These are phyloP conservation scores for Coemansia sp. DNA, from an alignment of 192 early-diverging fungal species.

Conservation along the genomic window DNA sequence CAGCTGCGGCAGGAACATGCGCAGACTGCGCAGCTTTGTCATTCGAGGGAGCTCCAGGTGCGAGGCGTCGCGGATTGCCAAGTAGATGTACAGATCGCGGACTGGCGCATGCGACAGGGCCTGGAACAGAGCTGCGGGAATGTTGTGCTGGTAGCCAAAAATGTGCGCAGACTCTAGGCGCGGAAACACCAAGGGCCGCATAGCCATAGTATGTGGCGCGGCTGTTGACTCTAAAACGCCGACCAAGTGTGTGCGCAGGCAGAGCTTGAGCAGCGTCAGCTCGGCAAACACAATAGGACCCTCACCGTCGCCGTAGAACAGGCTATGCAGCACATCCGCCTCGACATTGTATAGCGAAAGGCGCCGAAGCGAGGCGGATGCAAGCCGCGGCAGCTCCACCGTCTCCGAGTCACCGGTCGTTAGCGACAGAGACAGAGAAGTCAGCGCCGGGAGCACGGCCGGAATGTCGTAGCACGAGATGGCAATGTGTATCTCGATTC, in stretches of 20 bases:
- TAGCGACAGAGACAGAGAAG: constrained; percentile 20
- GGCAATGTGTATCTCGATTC: constrained; percentile 24
- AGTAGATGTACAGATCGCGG: constrained; percentile 14
- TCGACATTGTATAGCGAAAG: constrained; percentile 23
- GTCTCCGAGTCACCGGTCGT: constrained; percentile 3
- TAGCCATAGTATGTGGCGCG: constrained; percentile 4
- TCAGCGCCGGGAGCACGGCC: constrained; percentile 9
- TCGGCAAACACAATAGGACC: constrained; percentile 20
- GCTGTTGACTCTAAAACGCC: constrained; percentile 5
- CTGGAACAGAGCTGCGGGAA: constrained; percentile 15
- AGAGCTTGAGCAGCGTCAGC: constrained; percentile 16
- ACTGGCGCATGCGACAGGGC: constrained; percentile 16
- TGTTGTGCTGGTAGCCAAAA: constrained; percentile 20
- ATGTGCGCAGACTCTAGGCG: constrained; percentile 14
- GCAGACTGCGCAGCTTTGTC: constrained; percentile 18
- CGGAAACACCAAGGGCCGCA: constrained; percentile 17
- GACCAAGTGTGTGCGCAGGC: constrained; percentile 14
- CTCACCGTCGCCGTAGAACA: constrained; percentile 7
- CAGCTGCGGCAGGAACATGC: constrained; percentile 16
- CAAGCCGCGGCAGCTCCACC: constrained; percentile 17
- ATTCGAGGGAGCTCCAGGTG: constrained; percentile 13
- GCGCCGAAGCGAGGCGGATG: constrained; percentile 12
- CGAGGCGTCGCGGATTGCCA: constrained; percentile 11
- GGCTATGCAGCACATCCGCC: constrained; percentile 6
- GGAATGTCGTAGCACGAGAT: constrained; percentile 21